Conservation (phyloP, 305 asterid genomes). For the Caryopteris hybrid region DNA sequence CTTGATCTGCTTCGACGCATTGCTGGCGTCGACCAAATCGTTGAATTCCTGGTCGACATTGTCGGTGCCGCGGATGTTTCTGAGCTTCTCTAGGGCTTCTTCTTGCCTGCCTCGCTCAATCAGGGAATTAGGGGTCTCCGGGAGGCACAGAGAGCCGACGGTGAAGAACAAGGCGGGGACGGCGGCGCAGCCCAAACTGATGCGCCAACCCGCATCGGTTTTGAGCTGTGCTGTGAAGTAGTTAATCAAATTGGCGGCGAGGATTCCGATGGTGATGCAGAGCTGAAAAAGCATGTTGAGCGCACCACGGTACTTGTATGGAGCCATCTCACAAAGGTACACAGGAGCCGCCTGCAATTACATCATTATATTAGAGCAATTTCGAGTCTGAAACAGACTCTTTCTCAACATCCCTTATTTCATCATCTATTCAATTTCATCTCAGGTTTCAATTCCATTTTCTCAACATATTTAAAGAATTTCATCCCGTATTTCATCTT, state of each 20-base stretch:
- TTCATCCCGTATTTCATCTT: no score
- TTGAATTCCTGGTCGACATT: slow-evolving; percentile 21
- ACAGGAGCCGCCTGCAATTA: slow-evolving; percentile 26
- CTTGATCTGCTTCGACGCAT: slow-evolving; percentile 16
- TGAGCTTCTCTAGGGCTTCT: slow-evolving; percentile 14
- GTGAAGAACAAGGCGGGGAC: slow-evolving; percentile 26
- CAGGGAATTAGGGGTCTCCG: slow-evolving; percentile 33
- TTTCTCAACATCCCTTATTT: neutral
- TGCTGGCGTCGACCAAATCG: no score
- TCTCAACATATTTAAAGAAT: neutral
- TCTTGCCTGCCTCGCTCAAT: slow-evolving; percentile 26
- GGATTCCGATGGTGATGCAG: slow-evolving; percentile 31
- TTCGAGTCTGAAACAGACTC: no score
- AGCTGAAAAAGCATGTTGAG: slow-evolving; percentile 35
- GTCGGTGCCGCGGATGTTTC: slow-evolving; percentile 16
- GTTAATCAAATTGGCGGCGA: slow-evolving; percentile 25
- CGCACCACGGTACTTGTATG: slow-evolving; percentile 32
- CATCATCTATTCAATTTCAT: neutral
- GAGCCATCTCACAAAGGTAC: slow-evolving; percentile 38
- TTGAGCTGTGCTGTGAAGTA: neutral
- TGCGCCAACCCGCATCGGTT: no score
- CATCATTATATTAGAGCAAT: no score
- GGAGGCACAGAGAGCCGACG: neutral
- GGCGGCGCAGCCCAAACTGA: slow-evolving; percentile 32
- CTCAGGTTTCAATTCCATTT: neutral